Evolutionary conservation across 257 asterid genomes (phyloP).

Genomic region (Gardenia jasminoides): DNA sequence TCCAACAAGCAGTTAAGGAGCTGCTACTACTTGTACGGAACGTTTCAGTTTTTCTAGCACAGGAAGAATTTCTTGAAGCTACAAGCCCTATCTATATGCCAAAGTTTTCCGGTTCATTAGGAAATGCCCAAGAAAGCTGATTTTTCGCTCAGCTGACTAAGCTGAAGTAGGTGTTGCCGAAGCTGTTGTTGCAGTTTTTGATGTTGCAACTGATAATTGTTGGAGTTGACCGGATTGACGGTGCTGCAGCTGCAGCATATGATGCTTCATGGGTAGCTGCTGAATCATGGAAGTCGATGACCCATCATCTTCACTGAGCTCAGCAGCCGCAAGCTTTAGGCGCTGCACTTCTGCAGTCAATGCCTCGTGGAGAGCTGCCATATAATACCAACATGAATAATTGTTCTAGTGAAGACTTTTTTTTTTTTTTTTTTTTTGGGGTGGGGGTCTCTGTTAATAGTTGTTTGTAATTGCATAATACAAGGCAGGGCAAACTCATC

Average conservation of each 20-base stretch:
- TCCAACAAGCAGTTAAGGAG: not conserved
- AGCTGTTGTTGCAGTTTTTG: slow-evolving; percentile 35
- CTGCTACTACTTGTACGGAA: not conserved
- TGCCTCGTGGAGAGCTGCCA: slow-evolving; percentile 73
- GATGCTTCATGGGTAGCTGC: slow-evolving; percentile 48
- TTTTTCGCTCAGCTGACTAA: slow-evolving; percentile 11
- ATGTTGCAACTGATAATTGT: slow-evolving; percentile 36
- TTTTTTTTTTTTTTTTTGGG: too few relatives aligned
- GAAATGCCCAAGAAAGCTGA: slow-evolving; percentile 4
- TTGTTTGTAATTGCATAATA: not conserved
- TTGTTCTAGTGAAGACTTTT: too few relatives aligned
- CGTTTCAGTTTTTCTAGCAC: not conserved
- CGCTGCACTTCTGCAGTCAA: slow-evolving; percentile 73
- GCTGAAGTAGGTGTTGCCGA: slow-evolving; percentile 49
- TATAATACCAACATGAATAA: slow-evolving; percentile 3
- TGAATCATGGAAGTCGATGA: slow-evolving; percentile 36
- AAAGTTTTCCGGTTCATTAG: not conserved
- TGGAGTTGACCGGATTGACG: slow-evolving; percentile 46
- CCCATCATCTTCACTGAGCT: slow-evolving; percentile 53
- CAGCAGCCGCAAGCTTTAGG: slow-evolving; percentile 49
- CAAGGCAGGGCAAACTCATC: not conserved
- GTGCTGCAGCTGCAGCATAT: slow-evolving; percentile 41
- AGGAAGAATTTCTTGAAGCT: not conserved
- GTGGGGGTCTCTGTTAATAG: too few relatives aligned
- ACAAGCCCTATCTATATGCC: not conserved